Conservation (phyloP, 306 rosid genomes). For the Vigna hirtella region DNA sequence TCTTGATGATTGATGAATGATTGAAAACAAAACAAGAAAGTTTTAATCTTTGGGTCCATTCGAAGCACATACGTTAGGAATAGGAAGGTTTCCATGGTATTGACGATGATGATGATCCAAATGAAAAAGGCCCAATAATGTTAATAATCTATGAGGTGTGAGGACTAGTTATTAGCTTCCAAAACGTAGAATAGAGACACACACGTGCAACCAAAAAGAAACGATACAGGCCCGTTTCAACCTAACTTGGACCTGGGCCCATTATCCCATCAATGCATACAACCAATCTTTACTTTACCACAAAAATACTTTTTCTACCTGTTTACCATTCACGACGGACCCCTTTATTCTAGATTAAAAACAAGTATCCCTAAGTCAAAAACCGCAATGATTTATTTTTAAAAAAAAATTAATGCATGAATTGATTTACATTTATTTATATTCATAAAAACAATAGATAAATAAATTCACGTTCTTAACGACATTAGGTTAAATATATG, state of each 20-base stretch:
- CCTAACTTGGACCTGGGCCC: neutral
- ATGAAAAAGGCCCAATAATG: conserved; percentile 30
- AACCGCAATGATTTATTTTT: too few relatives aligned
- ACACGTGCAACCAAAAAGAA: conserved; percentile 16
- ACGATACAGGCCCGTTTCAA: conserved; percentile 18
- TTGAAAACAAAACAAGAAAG: neutral
- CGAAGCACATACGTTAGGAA: neutral
- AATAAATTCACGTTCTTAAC: too few relatives aligned
- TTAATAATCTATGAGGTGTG: conserved; percentile 6
- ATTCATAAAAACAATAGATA: too few relatives aligned
- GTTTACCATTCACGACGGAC: neutral
- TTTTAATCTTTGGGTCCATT: neutral
- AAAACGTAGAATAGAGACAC: conserved; percentile 29
- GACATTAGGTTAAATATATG: too few relatives aligned
- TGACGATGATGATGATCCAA: neutral
- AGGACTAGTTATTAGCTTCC: conserved; percentile 31
- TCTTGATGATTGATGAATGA: neutral
- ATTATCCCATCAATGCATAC: conserved; percentile 2
- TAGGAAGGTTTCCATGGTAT: neutral
- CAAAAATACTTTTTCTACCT: neutral
- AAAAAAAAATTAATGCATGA: too few relatives aligned
- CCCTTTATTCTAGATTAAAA: neutral
- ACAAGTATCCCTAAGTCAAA: neutral
- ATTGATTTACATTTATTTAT: too few relatives aligned
- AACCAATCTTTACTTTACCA: conserved; percentile 12